Evolutionary conservation across 805 yeast genomes (phyloP), one percentile per base, ranked within the genome.

Genomic region (Saturnispora serradocipensis): DNA sequence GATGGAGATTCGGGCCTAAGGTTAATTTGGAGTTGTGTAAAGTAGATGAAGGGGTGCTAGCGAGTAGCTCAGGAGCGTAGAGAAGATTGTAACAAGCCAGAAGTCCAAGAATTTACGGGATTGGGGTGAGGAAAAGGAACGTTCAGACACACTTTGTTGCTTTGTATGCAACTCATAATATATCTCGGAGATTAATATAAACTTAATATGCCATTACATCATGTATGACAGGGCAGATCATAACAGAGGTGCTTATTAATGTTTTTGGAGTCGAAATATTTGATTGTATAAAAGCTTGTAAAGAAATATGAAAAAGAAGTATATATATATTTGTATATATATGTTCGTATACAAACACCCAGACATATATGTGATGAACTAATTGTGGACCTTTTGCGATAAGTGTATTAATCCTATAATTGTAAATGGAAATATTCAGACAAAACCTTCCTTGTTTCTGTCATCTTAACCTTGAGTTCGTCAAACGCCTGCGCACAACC

Each of bases 401-500:
- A 7, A 13, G 34, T 9, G 5, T 11, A 30, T 30, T 30, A 10
- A 13, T 10, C 10, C 22, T 52, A 65, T 49, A 66, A 52, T 45
- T 61, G 64, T 43, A 67, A 67, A 42, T 65, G 77, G 58, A 77
- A 82, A 61, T 74, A 82, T 13, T 73, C 77, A 52, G 76, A 69
- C 53, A 82, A 70, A 36, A 80, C 75, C 27, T 61, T 61, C 61
- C 76, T 77, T 28, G 83, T 76, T 55, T 72, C 68, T 15, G 59
- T 69, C 58, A 80, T 81, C 40, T 75, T 81, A 10, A 66, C 69
- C 58, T 76, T 69, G 4, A 82, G 84, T 54, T 71, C 71, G 5
- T 63, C 68, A 55, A 76, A 70, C 8, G 87, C 85, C 56, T 79
- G 80, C 39, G 69, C 64, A 53, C 80, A 77, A 46, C 78, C 74